phyloP scores from a whole-genome alignment of 495 filamentous ascomycete species.

The Tirmania nivea region DNA sequence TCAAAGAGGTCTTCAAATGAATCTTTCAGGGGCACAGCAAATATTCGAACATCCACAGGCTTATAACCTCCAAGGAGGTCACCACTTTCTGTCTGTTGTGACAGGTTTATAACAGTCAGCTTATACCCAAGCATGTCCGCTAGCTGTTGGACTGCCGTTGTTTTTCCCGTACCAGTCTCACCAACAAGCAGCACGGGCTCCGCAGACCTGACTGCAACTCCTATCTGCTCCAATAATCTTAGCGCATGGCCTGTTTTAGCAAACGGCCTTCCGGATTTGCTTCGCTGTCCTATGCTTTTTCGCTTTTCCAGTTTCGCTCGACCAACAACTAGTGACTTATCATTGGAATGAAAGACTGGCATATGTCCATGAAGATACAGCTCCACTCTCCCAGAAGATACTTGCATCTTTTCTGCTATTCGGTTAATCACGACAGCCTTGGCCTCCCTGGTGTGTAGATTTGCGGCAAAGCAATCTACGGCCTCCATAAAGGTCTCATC shows the following conservation, averaged over 20 bases:
- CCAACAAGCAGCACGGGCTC: slow-evolving; percentile 88
- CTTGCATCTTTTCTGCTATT: slow-evolving; percentile 66
- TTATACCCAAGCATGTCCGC: slow-evolving; percentile 61
- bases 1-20: slow-evolving; percentile 79
- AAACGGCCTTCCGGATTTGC: slow-evolving; percentile 36
- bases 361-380: slow-evolving; percentile 47
- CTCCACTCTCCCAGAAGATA: slow-evolving; percentile 54
- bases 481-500: slow-evolving; percentile 83
- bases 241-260: slow-evolving; percentile 52
- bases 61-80: slow-evolving; percentile 93
- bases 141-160: slow-evolving; percentile 79
- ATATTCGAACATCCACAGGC: slow-evolving; percentile 68
- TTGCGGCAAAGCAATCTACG: slow-evolving; percentile 68
- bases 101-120: slow-evolving; percentile 77
- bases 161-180: slow-evolving; percentile 97
- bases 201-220: slow-evolving; percentile 52
- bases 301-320: slow-evolving; percentile 35
- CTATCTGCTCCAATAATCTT: slow-evolving; percentile 61
- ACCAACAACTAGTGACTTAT: slow-evolving; percentile 41
- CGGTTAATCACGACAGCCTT: slow-evolving; percentile 36
- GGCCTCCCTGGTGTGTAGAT: slow-evolving; percentile 42
- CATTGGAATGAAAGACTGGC: slow-evolving; percentile 38
- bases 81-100: slow-evolving; percentile 87
- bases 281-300: slow-evolving; percentile 12
- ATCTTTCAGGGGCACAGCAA: slow-evolving; percentile 77